Conservation (phyloP, 2,329 filamentous ascomycete genomes). For the Geoglossum cookeanum region DNA sequence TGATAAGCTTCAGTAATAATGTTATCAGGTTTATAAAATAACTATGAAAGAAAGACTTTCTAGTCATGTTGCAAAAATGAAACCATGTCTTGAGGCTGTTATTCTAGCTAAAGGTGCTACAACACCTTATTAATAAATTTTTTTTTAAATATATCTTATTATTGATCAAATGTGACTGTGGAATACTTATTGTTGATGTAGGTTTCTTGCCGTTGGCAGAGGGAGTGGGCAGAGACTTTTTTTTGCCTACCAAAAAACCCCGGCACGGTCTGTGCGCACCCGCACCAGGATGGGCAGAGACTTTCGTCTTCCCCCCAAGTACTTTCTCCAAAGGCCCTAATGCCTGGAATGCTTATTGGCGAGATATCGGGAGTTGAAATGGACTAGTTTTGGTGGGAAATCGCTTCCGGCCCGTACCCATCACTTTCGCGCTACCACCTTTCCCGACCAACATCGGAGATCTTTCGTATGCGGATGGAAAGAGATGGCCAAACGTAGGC, state of each 20-base stretch:
- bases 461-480: not conserved
- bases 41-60: not conserved
- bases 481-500: slow-evolving; percentile 17
- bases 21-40: not conserved
- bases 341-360: too few species aligned
- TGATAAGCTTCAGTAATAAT: not conserved
- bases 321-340: too few species aligned
- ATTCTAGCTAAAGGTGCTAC: not conserved
- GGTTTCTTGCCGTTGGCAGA: not conserved
- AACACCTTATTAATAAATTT: not conserved
- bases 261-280: not conserved
- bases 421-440: not conserved
- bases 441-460: not conserved
- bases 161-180: too few species aligned
- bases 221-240: not conserved
- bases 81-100: not conserved
- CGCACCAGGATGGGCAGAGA: not conserved
- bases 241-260: not conserved
- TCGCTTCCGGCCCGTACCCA: too few species aligned
- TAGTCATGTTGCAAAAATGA: not conserved
- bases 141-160: not conserved
- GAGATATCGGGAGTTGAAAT: not conserved
- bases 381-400: not conserved
- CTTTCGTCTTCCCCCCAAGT: not conserved
- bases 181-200: too few species aligned